Conservation (phyloP, 176 grass and related monocot species). For the Panicum miliaceum region DNA sequence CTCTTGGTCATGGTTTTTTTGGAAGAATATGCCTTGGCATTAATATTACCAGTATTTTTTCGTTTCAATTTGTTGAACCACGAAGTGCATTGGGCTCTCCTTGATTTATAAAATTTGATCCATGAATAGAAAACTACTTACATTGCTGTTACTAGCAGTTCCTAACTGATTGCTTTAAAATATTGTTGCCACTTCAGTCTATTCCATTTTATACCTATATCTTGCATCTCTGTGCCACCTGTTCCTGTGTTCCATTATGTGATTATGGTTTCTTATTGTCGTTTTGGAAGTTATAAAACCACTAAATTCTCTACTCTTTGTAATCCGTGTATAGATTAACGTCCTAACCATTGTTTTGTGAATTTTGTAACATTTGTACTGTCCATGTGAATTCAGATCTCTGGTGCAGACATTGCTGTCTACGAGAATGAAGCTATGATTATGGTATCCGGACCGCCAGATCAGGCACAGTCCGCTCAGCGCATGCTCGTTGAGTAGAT, state of each 20-base stretch:
- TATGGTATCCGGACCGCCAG: conserved; percentile 45
- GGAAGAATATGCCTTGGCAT: not conserved
- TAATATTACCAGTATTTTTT: not conserved
- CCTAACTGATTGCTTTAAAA: not conserved
- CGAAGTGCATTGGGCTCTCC: not conserved
- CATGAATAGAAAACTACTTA: not conserved
- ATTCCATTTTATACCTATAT: not conserved
- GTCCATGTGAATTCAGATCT: conserved; percentile 36
- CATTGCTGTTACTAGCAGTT: not conserved
- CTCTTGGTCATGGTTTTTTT: not conserved
- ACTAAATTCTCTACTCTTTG: not conserved
- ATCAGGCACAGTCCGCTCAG: conserved; percentile 37
- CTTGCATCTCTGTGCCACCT: conserved; percentile 3
- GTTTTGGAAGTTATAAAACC: not conserved
- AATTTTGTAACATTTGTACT: not conserved
- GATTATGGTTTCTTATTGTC: not conserved
- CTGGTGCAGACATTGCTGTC: conserved; percentile 42
- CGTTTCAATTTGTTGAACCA: not conserved
- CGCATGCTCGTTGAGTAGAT: conserved; percentile 36
- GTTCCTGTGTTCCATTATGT: conserved; percentile 1
- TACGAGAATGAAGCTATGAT: conserved; percentile 35
- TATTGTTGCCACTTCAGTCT: not conserved
- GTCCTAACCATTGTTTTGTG: not conserved
- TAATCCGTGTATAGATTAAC: not conserved
- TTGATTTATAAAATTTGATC: conserved; percentile 4